phyloP scores from a whole-genome alignment of 495 filamentous ascomycete species.

The Xylaria grammica region DNA sequence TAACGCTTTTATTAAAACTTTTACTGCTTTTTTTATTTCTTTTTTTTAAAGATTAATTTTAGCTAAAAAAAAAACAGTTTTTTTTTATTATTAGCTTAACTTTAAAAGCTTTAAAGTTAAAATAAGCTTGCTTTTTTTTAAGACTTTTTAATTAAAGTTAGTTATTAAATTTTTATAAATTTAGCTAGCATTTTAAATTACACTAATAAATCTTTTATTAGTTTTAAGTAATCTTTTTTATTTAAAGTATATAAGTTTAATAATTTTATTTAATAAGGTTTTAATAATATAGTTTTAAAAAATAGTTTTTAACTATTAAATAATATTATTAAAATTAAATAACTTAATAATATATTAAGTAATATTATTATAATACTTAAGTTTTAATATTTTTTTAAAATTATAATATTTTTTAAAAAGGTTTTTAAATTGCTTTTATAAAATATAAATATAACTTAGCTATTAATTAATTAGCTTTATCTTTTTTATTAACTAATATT shows the following conservation, averaged over 20 bases:
- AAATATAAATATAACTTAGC: background rate
- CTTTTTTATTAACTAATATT: too few species aligned
- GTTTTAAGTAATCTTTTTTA: background rate
- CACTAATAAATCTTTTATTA: background rate
- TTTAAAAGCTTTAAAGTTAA: background rate
- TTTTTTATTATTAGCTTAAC: background rate
- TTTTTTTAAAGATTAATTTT: too few species aligned
- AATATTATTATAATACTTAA: background rate
- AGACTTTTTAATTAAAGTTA: background rate
- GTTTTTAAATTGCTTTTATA: background rate
- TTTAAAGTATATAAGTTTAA: conserved; percentile 1
- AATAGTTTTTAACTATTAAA: background rate
- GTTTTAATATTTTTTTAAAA: background rate
- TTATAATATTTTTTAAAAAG: background rate
- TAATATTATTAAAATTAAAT: background rate
- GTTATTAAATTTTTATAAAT: conserved; percentile 4
- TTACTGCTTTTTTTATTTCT: too few species aligned
- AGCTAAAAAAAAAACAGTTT: too few species aligned
- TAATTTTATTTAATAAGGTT: background rate
- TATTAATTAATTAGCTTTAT: background rate
- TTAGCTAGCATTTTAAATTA: background rate
- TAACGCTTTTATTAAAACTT: too few species aligned
- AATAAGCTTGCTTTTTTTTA: background rate
- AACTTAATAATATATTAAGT: conserved; percentile 4
- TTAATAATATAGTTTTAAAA: background rate